Evolutionary conservation across 1,284 basidiomycete genomes (phyloP).

Genomic region (Phaffia rhodozyma): DNA sequence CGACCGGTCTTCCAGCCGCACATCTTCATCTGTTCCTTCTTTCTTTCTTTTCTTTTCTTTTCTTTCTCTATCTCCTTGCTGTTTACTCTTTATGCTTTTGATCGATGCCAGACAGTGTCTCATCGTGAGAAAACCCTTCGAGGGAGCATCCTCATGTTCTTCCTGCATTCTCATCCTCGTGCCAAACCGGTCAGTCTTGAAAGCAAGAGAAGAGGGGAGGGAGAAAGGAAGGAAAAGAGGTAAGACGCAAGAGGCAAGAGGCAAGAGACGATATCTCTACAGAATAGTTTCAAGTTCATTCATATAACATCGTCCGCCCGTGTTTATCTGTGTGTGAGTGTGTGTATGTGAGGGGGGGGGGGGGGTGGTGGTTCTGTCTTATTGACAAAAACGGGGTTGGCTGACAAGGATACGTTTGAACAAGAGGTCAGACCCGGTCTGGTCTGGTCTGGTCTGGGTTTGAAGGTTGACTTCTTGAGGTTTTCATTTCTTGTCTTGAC

Average conservation of each 20-base stretch:
- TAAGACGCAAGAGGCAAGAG: background rate
- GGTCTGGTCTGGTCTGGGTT: too few relatives aligned
- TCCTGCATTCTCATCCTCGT: background rate
- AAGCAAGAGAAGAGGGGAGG: background rate
- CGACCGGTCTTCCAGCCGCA: background rate
- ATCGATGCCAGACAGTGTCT: too few relatives aligned
- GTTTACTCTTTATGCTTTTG: background rate
- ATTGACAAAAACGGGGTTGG: background rate
- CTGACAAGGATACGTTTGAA: background rate
- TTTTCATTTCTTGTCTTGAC: slow-evolving; percentile 13
- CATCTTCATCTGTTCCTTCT: background rate
- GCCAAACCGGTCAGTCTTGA: background rate
- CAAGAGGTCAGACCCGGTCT: too few relatives aligned
- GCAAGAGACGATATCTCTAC: background rate
- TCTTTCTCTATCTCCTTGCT: background rate
- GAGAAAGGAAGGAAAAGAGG: background rate
- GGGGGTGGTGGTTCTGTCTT: background rate
- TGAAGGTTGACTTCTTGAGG: too few relatives aligned
- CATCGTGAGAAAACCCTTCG: too few relatives aligned
- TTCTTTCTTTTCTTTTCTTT: background rate
- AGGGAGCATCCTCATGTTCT: background rate
- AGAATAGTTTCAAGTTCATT: background rate
- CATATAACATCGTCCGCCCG: background rate
- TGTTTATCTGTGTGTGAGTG: background rate
- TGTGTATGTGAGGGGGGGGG: background rate